Evolutionary conservation across 2,329 filamentous ascomycete genomes (phyloP).

Genomic region (Colletotrichum theobromicola): DNA sequence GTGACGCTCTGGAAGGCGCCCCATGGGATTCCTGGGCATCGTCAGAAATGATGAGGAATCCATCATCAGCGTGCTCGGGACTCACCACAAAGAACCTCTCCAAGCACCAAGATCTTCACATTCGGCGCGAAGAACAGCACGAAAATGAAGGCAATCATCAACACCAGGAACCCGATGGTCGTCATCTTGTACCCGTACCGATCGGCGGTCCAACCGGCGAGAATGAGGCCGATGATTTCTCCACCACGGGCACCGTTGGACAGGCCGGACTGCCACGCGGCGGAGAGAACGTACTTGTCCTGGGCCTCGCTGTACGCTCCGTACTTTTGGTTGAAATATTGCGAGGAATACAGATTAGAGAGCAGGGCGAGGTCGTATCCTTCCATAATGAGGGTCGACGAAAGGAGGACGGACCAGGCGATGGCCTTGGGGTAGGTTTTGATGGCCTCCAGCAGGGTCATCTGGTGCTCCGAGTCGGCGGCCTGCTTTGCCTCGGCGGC

Average conservation of each 20-base stretch:
- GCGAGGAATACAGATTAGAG: conserved; percentile 53
- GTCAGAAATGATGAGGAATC: background rate
- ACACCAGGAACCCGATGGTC: conserved; percentile 49
- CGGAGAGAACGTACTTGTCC: conserved; percentile 51
- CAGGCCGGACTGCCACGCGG: conserved; percentile 62
- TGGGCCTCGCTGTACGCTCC: conserved; percentile 38
- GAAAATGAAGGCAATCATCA: conserved; percentile 57
- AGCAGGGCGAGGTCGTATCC: conserved; percentile 57
- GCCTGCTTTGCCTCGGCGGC: conserved; percentile 45
- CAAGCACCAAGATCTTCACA: conserved; percentile 49
- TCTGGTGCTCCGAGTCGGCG: conserved; percentile 43
- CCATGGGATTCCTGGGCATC: conserved; percentile 52
- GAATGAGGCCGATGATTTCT: conserved; percentile 58
- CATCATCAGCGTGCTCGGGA: background rate
- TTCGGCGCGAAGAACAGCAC: conserved; percentile 58
- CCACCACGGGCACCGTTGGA: conserved; percentile 59
- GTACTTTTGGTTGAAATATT: conserved; percentile 49
- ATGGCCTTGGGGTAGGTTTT: conserved; percentile 52
- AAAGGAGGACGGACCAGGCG: conserved; percentile 51
- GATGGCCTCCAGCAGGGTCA: conserved; percentile 44
- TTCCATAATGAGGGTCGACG: conserved; percentile 54
- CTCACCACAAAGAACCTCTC: conserved; percentile 49
- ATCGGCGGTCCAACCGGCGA: conserved; percentile 59
- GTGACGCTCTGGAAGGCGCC: conserved; percentile 57
- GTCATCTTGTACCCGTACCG: conserved; percentile 55